phyloP scores from a whole-genome alignment of 495 filamentous ascomycete species.

The Aspergillus avenaceus region DNA sequence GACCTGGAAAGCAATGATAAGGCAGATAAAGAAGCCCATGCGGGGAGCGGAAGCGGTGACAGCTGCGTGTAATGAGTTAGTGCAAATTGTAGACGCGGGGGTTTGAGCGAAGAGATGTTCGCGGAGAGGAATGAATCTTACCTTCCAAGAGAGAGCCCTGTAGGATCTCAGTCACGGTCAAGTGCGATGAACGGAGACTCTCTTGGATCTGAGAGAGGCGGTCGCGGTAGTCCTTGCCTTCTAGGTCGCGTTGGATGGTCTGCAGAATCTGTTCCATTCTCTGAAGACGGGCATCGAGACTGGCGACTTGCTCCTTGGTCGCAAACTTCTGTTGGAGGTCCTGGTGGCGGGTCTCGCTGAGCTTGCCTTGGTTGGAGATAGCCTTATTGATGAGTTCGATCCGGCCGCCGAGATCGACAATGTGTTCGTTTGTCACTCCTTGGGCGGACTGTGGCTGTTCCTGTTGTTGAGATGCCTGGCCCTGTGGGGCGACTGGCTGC shows the following conservation, averaged over 20 bases:
- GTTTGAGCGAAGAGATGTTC: neutral
- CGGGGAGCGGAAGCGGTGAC: conserved; percentile 57
- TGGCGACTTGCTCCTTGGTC: conserved; percentile 50
- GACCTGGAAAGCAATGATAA: conserved; percentile 73
- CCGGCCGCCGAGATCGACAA: conserved; percentile 76
- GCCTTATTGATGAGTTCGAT: conserved; percentile 73
- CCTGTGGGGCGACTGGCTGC: conserved; percentile 26
- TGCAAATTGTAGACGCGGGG: conserved; percentile 2
- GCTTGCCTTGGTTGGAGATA: conserved; percentile 44
- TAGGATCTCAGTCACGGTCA: conserved; percentile 54
- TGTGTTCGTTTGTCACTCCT: conserved; percentile 50
- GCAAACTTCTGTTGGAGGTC: conserved; percentile 47
- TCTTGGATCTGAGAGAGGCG: conserved; percentile 68
- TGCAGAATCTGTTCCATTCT: conserved; percentile 54
- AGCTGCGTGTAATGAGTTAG: conserved; percentile 32
- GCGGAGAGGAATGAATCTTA: conserved; percentile 16
- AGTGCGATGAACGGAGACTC: conserved; percentile 68
- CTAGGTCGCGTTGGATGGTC: conserved; percentile 60
- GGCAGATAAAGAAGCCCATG: conserved; percentile 68
- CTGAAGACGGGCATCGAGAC: conserved; percentile 49
- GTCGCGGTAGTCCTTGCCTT: conserved; percentile 67
- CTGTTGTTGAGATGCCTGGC: conserved; percentile 20
- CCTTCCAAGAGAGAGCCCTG: conserved; percentile 31
- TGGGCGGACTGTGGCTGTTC: conserved; percentile 24
- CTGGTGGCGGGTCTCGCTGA: conserved; percentile 56